Conservation (phyloP, 257 asterid species). For the Solanum appendiculatum region DNA sequence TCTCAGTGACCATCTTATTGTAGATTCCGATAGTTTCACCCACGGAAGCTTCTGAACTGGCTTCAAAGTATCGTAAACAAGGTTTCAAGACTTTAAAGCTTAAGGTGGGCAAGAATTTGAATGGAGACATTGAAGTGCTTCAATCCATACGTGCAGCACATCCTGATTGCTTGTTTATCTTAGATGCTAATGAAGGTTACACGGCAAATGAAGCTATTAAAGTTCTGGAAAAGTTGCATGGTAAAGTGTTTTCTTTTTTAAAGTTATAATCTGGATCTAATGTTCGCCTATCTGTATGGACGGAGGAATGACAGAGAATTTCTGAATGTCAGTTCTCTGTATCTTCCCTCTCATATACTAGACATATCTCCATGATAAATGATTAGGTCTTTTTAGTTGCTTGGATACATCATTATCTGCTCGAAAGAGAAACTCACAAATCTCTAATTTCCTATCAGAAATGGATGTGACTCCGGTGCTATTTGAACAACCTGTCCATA, state of each 20-base stretch:
- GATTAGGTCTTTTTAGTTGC: background rate
- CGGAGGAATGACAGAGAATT: background rate
- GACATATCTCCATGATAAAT: background rate
- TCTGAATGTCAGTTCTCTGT: background rate
- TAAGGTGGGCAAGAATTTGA: slow-evolving; percentile 74
- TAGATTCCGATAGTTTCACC: slow-evolving; percentile 89
- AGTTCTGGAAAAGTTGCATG: slow-evolving; percentile 66
- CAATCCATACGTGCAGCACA: slow-evolving; percentile 68
- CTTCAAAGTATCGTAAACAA: slow-evolving; percentile 43
- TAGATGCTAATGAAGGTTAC: slow-evolving; percentile 95
- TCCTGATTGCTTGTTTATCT: slow-evolving; percentile 70
- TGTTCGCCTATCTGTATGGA: background rate
- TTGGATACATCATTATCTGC: background rate
- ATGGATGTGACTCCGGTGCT: slow-evolving; percentile 74
- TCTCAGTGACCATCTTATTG: background rate
- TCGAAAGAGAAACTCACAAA: background rate
- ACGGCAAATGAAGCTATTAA: slow-evolving; percentile 65
- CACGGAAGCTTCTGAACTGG: slow-evolving; percentile 69
- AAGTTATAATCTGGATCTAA: background rate
- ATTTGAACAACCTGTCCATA: slow-evolving; percentile 88
- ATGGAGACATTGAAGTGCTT: slow-evolving; percentile 67
- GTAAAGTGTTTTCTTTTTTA: slow-evolving; percentile 17
- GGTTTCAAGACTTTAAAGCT: slow-evolving; percentile 83
- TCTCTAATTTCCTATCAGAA: slow-evolving; percentile 28
- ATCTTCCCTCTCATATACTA: background rate